phyloP scores from a whole-genome alignment of 192 early-diverging fungal species.

The Geranomyces michiganensis region DNA sequence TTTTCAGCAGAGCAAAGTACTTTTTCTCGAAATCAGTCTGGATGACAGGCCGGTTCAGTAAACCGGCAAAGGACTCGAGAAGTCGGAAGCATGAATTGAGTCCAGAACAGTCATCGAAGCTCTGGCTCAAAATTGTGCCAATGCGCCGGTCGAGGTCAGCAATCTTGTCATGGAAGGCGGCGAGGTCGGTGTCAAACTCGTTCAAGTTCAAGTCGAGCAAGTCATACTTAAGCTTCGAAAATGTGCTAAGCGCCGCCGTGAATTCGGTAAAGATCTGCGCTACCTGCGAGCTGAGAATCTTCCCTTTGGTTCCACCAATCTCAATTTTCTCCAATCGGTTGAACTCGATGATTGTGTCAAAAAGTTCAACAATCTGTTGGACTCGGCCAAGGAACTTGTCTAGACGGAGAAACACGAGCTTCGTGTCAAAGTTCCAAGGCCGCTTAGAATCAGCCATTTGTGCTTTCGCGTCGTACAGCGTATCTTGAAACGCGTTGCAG shows the following conservation, averaged over 20 bases:
- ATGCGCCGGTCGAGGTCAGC: conserved; percentile 64
- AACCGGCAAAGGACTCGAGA: conserved; percentile 63
- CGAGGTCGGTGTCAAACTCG: conserved; percentile 60
- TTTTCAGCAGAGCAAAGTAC: conserved; percentile 58
- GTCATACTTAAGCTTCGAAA: conserved; percentile 65
- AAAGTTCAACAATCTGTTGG: conserved; percentile 56
- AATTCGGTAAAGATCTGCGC: conserved; percentile 67
- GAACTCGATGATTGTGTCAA: conserved; percentile 73
- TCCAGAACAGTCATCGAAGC: conserved; percentile 66
- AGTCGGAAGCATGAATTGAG: conserved; percentile 61
- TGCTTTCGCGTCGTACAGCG: conserved; percentile 54
- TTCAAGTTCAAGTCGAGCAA: conserved; percentile 51
- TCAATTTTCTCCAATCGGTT: conserved; percentile 71
- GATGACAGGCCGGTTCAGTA: conserved; percentile 58
- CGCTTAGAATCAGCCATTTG: conserved; percentile 42
- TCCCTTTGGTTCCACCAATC: conserved; percentile 72
- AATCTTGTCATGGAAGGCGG: conserved; percentile 58
- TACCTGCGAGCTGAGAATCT: conserved; percentile 66
- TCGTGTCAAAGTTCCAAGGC: conserved; percentile 68
- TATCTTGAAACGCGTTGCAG: conserved; percentile 55
- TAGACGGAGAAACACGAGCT: conserved; percentile 58
- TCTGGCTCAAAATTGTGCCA: conserved; percentile 65
- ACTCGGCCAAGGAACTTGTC: conserved; percentile 61
- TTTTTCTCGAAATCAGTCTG: conserved; percentile 64
- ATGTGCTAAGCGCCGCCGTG: conserved; percentile 47